phyloP scores from a whole-genome alignment of 1,139 yeast species.

The Candida tropicalis region DNA sequence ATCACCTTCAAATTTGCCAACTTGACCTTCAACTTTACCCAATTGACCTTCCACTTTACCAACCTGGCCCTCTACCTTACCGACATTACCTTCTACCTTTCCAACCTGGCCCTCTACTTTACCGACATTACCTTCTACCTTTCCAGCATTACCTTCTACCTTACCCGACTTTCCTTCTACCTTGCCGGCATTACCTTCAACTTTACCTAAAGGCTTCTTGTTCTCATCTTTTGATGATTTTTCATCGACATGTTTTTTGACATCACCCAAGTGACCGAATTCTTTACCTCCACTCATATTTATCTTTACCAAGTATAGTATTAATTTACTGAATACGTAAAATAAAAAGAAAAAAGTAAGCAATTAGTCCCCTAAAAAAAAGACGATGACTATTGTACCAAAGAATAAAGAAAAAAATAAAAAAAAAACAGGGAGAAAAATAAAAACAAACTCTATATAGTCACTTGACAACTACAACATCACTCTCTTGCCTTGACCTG shows the following conservation, averaged over 20 bases:
- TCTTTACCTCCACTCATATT: conserved; percentile 16
- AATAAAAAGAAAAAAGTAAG: background rate
- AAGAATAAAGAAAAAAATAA: too few relatives aligned
- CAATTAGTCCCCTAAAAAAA: too few relatives aligned
- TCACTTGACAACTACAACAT: too few relatives aligned
- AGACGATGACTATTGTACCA: too few relatives aligned
- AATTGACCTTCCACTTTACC: conserved; percentile 20
- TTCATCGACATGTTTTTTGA: conserved; percentile 11
- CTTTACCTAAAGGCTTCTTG: conserved; percentile 3
- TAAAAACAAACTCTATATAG: too few relatives aligned
- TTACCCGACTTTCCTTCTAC: conserved; percentile 13
- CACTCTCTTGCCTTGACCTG: too few relatives aligned
- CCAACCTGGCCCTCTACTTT: conserved; percentile 12
- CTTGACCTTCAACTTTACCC: conserved; percentile 16
- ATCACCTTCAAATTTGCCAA: conserved; percentile 11
- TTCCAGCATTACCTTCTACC: conserved; percentile 18
- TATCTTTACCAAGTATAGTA: background rate
- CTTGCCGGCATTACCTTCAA: conserved; percentile 9
- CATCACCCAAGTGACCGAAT: conserved; percentile 20
- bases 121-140: conserved; percentile 10
- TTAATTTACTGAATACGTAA: background rate
- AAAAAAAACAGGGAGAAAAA: too few relatives aligned
- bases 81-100: conserved; percentile 19
- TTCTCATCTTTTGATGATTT: conserved; percentile 5
- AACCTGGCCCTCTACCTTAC: conserved; percentile 10